Percentiles rank a stretch among this genome's conserved stretches.
phyloP scores from a whole-genome alignment of 176 grass and related monocot genomes.

The Cenchrus fungigraminus region DNA sequence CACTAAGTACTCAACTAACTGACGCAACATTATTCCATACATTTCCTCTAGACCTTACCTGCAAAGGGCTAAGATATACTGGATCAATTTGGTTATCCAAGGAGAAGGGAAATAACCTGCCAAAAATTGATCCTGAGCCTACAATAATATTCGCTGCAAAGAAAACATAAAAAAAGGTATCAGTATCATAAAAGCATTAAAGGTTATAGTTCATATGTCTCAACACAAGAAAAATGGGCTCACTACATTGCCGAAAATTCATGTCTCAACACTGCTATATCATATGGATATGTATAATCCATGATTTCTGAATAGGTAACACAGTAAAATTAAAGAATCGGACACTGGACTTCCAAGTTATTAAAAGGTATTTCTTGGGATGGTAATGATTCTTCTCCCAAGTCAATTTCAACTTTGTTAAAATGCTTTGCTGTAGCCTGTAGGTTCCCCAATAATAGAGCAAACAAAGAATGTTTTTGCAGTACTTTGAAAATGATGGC shows the following conservation, averaged over 20 bases:
- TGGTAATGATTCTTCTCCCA: neutral
- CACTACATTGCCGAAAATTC: neutral
- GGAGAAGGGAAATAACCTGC: slow-evolving; percentile 75
- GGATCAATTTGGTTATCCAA: slow-evolving; percentile 40
- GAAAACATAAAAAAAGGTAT: neutral
- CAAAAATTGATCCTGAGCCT: slow-evolving; percentile 67
- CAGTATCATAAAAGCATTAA: slow-evolving; percentile 24
- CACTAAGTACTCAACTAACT: slow-evolving; percentile 24
- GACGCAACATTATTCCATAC: neutral
- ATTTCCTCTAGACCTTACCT: slow-evolving; percentile 58
- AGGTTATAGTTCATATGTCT: neutral
- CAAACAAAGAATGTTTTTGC: slow-evolving; percentile 6
- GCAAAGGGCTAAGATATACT: slow-evolving; percentile 74
- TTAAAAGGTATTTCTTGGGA: neutral
- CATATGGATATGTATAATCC: slow-evolving; percentile 20
- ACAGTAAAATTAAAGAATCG: neutral
- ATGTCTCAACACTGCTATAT: slow-evolving; percentile 12
- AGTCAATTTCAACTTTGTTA: neutral
- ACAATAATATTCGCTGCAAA: slow-evolving; percentile 76
- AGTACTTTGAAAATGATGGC: slow-evolving; percentile 6
- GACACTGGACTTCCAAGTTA: slow-evolving; percentile 1
- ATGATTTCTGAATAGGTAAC: neutral
- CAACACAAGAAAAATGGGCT: neutral
- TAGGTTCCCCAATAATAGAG: neutral
- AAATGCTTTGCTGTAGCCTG: neutral